Evolutionary conservation across 495 filamentous ascomycete genomes (phyloP).

Genomic region (Filosporella fistucella): DNA sequence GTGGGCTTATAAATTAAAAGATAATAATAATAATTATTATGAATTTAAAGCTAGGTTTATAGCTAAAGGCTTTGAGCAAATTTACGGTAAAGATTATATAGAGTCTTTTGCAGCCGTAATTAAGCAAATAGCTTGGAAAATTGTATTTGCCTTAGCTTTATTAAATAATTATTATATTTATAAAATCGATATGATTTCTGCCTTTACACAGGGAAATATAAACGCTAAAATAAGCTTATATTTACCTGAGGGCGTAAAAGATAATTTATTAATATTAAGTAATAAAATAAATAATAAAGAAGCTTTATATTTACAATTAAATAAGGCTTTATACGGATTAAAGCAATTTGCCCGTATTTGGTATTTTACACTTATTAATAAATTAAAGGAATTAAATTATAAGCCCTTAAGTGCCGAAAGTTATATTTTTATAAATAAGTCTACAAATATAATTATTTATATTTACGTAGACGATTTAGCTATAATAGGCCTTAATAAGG

Average conservation of each 20-base stretch:
- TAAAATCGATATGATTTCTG: constrained; percentile 13
- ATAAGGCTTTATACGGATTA: constrained; percentile 21
- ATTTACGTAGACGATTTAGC: constrained; percentile 21
- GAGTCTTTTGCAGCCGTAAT: constrained; percentile 9
- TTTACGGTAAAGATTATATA: constrained; percentile 13
- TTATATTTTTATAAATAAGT: constrained; percentile 10
- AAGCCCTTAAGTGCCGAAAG: constrained; percentile 7
- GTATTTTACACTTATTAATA: constrained; percentile 10
- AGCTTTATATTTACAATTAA: constrained; percentile 4
- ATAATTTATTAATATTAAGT: background rate
- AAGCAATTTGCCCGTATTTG: constrained; percentile 20
- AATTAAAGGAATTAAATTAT: constrained; percentile 13
- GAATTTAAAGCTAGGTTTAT: constrained; percentile 17
- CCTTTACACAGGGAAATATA: constrained; percentile 13
- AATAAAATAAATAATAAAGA: background rate
- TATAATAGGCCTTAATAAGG: constrained; percentile 6
- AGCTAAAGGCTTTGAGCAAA: constrained; percentile 13
- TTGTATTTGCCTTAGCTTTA: constrained; percentile 9
- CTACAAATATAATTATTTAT: constrained; percentile 10
- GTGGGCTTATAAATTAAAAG: constrained; percentile 10
- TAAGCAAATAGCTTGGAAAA: constrained; percentile 15
- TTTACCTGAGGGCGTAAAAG: background rate
- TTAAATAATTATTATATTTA: constrained; percentile 10
- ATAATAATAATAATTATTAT: constrained; percentile 8
- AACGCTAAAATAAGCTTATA: background rate